Evolutionary conservation across 495 filamentous ascomycete genomes (phyloP).

Genomic region (Tirmania nivea): DNA sequence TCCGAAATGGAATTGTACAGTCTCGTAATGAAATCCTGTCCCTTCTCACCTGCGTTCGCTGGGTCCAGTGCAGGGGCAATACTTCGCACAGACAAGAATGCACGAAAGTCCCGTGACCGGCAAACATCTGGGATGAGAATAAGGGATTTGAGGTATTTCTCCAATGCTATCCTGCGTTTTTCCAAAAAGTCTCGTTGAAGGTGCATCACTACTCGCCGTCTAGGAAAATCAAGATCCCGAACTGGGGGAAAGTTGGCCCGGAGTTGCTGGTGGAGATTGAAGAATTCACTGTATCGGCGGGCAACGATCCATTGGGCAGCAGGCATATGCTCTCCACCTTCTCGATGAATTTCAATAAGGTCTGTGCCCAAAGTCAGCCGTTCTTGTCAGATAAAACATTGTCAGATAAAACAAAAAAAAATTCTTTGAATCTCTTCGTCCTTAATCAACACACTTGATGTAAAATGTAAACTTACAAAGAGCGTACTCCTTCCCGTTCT

Average conservation of each 20-base stretch:
- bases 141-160: conserved; percentile 56
- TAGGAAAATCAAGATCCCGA: conserved; percentile 73
- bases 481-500: conserved; percentile 83
- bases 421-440: too few relatives aligned
- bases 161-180: conserved; percentile 61
- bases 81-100: conserved; percentile 78
- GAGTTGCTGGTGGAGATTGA: conserved; percentile 79
- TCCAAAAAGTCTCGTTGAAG: conserved; percentile 86
- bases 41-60: conserved; percentile 25
- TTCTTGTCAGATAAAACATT: too few relatives aligned
- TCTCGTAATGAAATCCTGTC: conserved; percentile 76
- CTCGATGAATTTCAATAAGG: conserved; percentile 71
- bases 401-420: neutral
- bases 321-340: conserved; percentile 75
- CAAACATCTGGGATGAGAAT: conserved; percentile 82
- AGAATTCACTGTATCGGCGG: conserved; percentile 85
- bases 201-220: conserved; percentile 83
- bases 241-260: conserved; percentile 67
- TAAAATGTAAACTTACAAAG: conserved; percentile 35
- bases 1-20: conserved; percentile 92
- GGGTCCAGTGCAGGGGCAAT: conserved; percentile 31
- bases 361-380: conserved; percentile 21
- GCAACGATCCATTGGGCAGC: conserved; percentile 63
- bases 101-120: conserved; percentile 71
- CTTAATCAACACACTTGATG: neutral